Evolutionary conservation across 768 basidiomycete species (phyloP), one percentile per base, ranked within the genome.

Genomic region (Boletus fagicola): DNA sequence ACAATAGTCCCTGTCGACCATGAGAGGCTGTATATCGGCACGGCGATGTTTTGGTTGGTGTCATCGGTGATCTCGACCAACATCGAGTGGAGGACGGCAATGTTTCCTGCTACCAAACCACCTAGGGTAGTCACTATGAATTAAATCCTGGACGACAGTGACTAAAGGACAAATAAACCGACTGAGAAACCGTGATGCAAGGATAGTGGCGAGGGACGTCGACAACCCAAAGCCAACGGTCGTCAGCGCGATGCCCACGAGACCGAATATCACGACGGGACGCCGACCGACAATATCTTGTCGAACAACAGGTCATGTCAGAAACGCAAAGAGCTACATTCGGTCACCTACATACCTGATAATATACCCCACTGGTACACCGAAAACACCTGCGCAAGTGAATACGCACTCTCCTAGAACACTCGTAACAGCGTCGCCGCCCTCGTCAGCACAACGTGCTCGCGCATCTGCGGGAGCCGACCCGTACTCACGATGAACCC

Each of bases 21-120:
- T 5, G 47, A 33, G 20, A 62, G 38, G 18, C 61, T 62, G 24
- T 62, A 62, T 36, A 57, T 52, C 13, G 60, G 47, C 7, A 62
- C 42, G 1, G 60, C 61, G 10, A 62, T 52, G 8, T 62, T 39
- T 40, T 57, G 60, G 5, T 62, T 62, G 12, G 50, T 62, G 6
- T 62, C 54, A 22, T 62, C 61, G 1, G 61, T 62, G 7, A 62
- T 53, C 46, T 62, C 61, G 9, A 39, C 54, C 20, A 62, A 45
- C 4, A 62, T 49, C 0, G 61, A 57, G 26, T 62, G 54, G 12
- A 62, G 6, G 3, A 62, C 60, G 2, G 61, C 61, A 4, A 52
- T 57, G 12, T 52, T 57, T 45, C 50, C 60, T 22, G 46, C 54
- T 4, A 53, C 12, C 22, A 58, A 53, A 47, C 61, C 61, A 54